These are phyloP conservation scores for Nitzschia inconspicua DNA, from an alignment of 108 stramenopile species.

Conservation along the genomic window DNA sequence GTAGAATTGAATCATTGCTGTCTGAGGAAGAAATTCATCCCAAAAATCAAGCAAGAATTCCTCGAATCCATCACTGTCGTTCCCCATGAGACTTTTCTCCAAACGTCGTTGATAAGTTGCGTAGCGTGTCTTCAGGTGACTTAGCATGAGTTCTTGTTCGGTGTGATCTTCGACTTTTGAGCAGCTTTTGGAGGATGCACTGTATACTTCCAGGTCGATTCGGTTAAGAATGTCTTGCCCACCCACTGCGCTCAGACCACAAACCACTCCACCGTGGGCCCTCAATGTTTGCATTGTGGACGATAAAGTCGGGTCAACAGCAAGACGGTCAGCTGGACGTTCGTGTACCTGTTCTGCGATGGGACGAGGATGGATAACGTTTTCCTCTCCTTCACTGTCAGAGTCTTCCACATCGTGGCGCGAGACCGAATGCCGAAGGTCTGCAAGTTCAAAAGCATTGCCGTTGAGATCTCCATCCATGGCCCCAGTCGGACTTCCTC, in stretches of 20 bases:
- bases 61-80: slow-evolving; percentile 49
- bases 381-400: slow-evolving; percentile 18
- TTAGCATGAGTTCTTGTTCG: slow-evolving; percentile 6
- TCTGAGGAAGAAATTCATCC: slow-evolving; percentile 71
- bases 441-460: no score
- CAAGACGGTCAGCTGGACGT: no score
- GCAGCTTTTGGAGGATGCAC: slow-evolving; percentile 16
- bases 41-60: slow-evolving; percentile 81
- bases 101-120: slow-evolving; percentile 41
- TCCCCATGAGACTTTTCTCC: slow-evolving; percentile 24
- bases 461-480: no score
- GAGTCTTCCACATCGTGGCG: slow-evolving; percentile 18
- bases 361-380: not conserved
- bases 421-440: no score
- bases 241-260: no score
- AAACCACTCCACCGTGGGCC: no score
- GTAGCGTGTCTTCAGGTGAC: slow-evolving; percentile 26
- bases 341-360: no score
- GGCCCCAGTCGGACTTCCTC: no score
- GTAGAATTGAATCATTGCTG: slow-evolving; percentile 62
- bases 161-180: slow-evolving; percentile 12
- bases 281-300: no score
- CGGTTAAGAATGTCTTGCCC: slow-evolving; percentile 28
- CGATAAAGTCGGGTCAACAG: no score
- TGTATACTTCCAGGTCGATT: slow-evolving; percentile 57